Evolutionary conservation across 2,329 filamentous ascomycete species (phyloP), one percentile per base, ranked within the genome.

Genomic region (Exophiala mesophila): DNA sequence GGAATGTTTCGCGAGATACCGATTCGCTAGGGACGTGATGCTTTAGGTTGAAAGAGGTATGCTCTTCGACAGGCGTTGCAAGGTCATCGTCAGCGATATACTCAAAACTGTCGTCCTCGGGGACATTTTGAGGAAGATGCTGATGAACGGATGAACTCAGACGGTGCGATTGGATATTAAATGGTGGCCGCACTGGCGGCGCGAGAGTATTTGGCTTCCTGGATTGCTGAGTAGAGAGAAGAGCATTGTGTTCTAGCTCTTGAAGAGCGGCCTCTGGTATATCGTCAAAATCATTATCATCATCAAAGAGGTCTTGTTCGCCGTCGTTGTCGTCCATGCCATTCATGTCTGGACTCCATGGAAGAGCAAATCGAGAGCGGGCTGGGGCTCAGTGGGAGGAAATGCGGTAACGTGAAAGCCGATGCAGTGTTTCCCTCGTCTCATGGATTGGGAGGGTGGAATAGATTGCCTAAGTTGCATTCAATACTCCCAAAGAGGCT

Each of bases 261-360:
- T 66, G 58, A 36, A 69, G 55, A 15, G 67, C 64, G 40, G 65
- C 57, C 19, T 64, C 58, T 32, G 67, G 63, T 39, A 72, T 59
- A 44, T 63, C 63, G 45, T 70, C 69, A 54, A 69, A 65, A 48
- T 62, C 63, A 48, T 70, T 66, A 52, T 70, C 68, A 44, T 66
- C 70, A 41, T 54, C 53, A 36, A 50, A 56, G 58, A 70, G 70
- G 55, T 64, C 64, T 44, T 69, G 67, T 58, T 70, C 66, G 55
- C 68, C 67, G 58, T 62, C 64, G 57, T 63, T 62, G 50, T 58
- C 59, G 61, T 68, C 68, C 68, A 70, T 70, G 57, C 64, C 65
- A 65, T 59, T 54, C 50, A 55, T 54, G 20, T 36, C 44, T 41
- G 41, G 44, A 44, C 50, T 49, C 50, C 50, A 53, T 54, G 16